Evolutionary conservation across 768 basidiomycete species (phyloP).

Genomic region (Dendrothele bispora): DNA sequence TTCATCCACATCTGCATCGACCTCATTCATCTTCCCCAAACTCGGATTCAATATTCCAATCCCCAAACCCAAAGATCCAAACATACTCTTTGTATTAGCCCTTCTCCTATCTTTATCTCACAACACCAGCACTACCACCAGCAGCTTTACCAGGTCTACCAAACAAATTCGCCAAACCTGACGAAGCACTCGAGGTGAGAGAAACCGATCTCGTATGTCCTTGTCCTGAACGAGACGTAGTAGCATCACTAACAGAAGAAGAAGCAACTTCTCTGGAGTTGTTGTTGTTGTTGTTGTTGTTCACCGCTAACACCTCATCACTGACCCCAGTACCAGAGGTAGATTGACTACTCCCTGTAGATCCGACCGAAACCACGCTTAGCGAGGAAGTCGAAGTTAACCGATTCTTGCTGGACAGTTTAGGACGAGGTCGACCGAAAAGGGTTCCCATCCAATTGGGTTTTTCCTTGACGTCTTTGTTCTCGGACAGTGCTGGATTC

Average conservation of each 20-base stretch:
- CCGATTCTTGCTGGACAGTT: too few species aligned
- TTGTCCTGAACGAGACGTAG: constrained; percentile 73
- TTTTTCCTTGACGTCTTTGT: too few species aligned
- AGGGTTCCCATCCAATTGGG: too few species aligned
- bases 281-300: too few species aligned
- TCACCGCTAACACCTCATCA: too few species aligned
- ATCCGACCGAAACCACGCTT: too few species aligned
- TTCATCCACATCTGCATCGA: background rate
- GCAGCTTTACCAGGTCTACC: background rate
- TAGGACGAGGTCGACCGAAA: too few species aligned
- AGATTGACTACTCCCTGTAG: too few species aligned
- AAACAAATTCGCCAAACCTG: constrained; percentile 1
- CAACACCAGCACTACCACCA: background rate
- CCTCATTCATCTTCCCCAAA: constrained; percentile 15
- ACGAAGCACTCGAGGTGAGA: constrained; percentile 22
- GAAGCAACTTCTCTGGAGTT: constrained; percentile 33
- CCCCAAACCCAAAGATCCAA: constrained; percentile 69
- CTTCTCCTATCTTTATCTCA: constrained; percentile 37
- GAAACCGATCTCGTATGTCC: constrained; percentile 39
- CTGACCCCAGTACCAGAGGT: too few species aligned
- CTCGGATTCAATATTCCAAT: constrained; percentile 64
- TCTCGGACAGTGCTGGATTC: too few species aligned
- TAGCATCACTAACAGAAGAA: constrained; percentile 50
- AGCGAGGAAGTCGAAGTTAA: too few species aligned
- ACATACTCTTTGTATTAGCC: constrained; percentile 66